phyloP scores from a whole-genome alignment of 2,329 filamentous ascomycete species.

The Trichoderma sp. region DNA sequence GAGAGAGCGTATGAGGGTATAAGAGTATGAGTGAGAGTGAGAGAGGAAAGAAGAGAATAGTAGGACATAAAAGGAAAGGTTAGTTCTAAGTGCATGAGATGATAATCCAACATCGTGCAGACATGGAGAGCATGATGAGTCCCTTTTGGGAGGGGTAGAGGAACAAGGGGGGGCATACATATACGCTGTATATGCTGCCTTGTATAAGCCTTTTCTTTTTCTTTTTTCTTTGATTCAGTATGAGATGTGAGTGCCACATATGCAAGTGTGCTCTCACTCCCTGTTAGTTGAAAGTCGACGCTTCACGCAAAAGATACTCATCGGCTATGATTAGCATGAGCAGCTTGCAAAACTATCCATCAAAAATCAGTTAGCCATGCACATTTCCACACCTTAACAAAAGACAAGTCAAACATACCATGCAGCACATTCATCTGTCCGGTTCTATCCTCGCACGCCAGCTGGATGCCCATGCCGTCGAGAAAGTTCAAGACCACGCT shows the following conservation, averaged over 20 bases:
- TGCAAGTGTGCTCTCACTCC: background rate
- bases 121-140: background rate
- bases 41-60: background rate
- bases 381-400: too few species aligned
- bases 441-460: constrained; percentile 61
- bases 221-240: background rate
- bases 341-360: constrained; percentile 35
- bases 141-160: background rate
- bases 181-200: background rate
- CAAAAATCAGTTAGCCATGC: background rate
- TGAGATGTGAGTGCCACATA: background rate
- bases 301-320: constrained; percentile 21
- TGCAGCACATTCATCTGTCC: constrained; percentile 55
- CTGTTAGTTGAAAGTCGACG: background rate
- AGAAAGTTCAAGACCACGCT: constrained; percentile 65
- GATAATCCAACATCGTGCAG: constrained; percentile 6
- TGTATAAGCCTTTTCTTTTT: background rate
- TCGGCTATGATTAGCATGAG: constrained; percentile 35
- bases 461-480: constrained; percentile 59
- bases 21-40: background rate
- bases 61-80: background rate
- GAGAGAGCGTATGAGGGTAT: background rate
- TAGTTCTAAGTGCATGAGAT: background rate
- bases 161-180: background rate
- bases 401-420: constrained; percentile 48